Base-by-base conservation (phyloP, 257 asterid genomes). In the Solanum pinnatisectum region DNA sequence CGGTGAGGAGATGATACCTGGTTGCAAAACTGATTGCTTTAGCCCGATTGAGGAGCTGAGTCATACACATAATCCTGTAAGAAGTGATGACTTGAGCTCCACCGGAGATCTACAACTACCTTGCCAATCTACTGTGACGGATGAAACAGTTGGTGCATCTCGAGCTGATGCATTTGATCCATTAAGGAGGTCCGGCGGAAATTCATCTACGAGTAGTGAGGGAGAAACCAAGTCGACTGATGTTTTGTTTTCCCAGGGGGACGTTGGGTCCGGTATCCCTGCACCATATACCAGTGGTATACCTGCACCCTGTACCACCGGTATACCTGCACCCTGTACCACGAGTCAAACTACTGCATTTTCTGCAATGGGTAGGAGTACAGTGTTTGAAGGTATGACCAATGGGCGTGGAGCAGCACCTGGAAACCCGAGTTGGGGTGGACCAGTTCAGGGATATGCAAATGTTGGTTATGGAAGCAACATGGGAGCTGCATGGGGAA, bases 161-260 rank as follows among this genome's bases (percentile, higher is more conserved):
- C 91, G 46, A 44, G 89, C 77, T 68, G 93, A 91, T 86, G 92
- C 90, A 87, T 86, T 91, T 25, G 95, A 94, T 89, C 93, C 91
- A 76, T 89, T 91, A 65, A 92, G 88, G 84, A 93, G 92, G 83
- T 92, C 97, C 2, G 91, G 92, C 33, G 93, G 89, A 36, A 94
- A 93, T 90, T 95, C 99, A 18, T 94, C 98, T 18, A 90, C 96
- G 8, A 97, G 98, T 72, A 95, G 96, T 67, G 98, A 94, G 88
- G 95, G 95, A n/a, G 98, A 96, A 88, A 96, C 95, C 4, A 93
- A 88, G 79, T 84, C 94, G 32, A 85, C 76, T 76, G 88, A 88
- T 49, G 94, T 91, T 37, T 92, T 94, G 2, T 88, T 89, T 85
- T 86, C 84, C 44, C 92, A 88, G 33, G 87, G 92, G 40, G 93